These are phyloP conservation scores for Xylaria sp. DNA, from an alignment of 2,329 filamentous ascomycete species.

Conservation along the genomic window DNA sequence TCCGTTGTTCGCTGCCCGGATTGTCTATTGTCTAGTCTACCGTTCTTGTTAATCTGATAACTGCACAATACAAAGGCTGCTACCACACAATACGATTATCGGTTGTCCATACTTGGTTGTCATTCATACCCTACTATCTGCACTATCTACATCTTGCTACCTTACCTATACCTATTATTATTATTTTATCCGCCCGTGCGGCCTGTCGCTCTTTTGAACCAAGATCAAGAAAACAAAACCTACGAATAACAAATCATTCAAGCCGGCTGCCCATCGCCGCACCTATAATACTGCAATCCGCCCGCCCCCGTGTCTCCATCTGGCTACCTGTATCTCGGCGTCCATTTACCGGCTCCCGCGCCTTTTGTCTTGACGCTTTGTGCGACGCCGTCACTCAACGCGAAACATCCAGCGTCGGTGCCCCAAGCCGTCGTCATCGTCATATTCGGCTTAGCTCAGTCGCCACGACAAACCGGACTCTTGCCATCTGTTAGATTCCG, in stretches of 20 bases:
- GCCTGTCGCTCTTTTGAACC: slow-evolving; percentile 25
- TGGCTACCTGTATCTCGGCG: slow-evolving; percentile 14
- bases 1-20: not conserved
- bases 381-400: slow-evolving; percentile 14
- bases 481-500: not conserved
- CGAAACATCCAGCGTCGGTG: slow-evolving; percentile 13
- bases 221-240: not conserved
- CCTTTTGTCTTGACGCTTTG: slow-evolving; percentile 9
- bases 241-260: not conserved
- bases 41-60: slow-evolving; percentile 11
- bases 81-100: not conserved
- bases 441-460: slow-evolving; percentile 1
- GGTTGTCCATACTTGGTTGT: not conserved
- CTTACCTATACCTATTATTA: not conserved
- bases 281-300: slow-evolving; percentile 20
- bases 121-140: not conserved
- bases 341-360: slow-evolving; percentile 17
- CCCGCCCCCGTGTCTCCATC: slow-evolving; percentile 1
- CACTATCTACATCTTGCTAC: not conserved
- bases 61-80: not conserved
- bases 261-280: not conserved
- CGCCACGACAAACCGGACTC: not conserved
- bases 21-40: not conserved
- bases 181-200: slow-evolving; percentile 10
- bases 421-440: slow-evolving; percentile 3